Evolutionary conservation across 2,329 filamentous ascomycete species (phyloP), one percentile per base, ranked within the genome.

Genomic region (Dactylella cylindrospora): DNA sequence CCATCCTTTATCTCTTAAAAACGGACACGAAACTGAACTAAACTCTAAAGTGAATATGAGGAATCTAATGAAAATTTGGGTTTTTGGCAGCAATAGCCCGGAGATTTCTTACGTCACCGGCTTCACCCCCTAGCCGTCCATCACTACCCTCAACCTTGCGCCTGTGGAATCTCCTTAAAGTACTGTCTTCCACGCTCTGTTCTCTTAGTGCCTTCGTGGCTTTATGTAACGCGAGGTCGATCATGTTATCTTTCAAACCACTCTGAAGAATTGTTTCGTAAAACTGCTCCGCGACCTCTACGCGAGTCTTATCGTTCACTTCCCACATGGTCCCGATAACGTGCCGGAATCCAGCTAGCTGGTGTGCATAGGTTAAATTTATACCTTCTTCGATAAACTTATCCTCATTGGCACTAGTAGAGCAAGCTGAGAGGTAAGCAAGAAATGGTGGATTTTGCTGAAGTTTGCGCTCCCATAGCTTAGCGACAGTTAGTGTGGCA

Each of bases 311-410:
- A 36, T 61, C 74, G 8, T 68, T 53, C 0, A 74, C 72, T 5
- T 71, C 62, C 75, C 74, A 77, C 0, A 76, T 66, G 0, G 73
- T 73, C 0, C 75, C 74, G 38, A 77, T 66, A 7, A 51, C 45
- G 33, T 59, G 36, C 1, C 46, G 23, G 13, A 60, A 51, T n/a
- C 54, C 54, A n/a, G 41, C 35, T 5, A 40, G 7, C 13, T 47
- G 55, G 20, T 26, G 46, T 5, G 46, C 39, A 25, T 19, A 32
- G 5, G 45, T 43, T 5, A 61, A 25, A n/a, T 53, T 40, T 10
- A 53, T 61, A 9, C 33, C 39, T 26, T 61, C 55, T 13, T 61
- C 46, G 0, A 68, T 4, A 2, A 52, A 20, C 12, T 22, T 33
- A 1, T 40, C n/a, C 2, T 53, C 26, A 15, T 33, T 61, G 2